These are phyloP conservation scores for Chamaenerion angustifolium DNA, from an alignment of 345 rosid species.

Conservation along the genomic window DNA sequence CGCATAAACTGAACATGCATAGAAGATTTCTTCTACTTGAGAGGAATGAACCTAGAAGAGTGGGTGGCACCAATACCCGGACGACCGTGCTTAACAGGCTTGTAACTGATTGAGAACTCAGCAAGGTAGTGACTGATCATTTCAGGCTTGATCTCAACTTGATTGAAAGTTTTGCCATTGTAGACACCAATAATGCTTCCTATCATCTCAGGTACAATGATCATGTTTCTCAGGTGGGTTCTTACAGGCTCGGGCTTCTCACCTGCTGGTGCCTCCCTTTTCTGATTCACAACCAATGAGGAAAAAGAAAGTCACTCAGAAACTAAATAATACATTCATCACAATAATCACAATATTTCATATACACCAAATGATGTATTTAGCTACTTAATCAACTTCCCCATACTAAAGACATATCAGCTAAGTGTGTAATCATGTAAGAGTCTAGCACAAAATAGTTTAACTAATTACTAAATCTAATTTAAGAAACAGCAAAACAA, in stretches of 20 bases:
- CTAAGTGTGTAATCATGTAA: no score
- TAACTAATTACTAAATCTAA: no score
- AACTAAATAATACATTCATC: neutral
- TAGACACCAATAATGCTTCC: slow-evolving; percentile 6
- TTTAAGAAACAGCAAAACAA: no score
- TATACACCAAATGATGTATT: no score
- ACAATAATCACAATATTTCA: no score
- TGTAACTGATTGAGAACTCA: slow-evolving; percentile 4
- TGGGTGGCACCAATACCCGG: slow-evolving; percentile 5
- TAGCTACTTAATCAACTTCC: no score
- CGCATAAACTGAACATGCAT: no score
- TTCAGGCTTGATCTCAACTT: slow-evolving; percentile 4
- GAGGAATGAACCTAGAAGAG: neutral
- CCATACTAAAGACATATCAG: no score
- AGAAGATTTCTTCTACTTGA: neutral
- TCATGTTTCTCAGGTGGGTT: slow-evolving; percentile 1
- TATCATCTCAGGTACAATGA: slow-evolving; percentile 6
- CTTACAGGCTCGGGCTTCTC: slow-evolving; percentile 4
- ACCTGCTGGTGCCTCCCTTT: slow-evolving; percentile 5
- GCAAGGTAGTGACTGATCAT: slow-evolving; percentile 6
- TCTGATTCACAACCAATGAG: neutral
- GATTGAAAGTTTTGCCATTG: slow-evolving; percentile 6
- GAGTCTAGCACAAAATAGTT: no score
- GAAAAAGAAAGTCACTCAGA: no score
- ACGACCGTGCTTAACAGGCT: slow-evolving; percentile 7